Percentiles rank a stretch among this genome's conserved stretches.
These are phyloP conservation scores for Dactylonectria macrodidyma DNA, from an alignment of 2,329 filamentous ascomycete genomes.

Conservation along the genomic window DNA sequence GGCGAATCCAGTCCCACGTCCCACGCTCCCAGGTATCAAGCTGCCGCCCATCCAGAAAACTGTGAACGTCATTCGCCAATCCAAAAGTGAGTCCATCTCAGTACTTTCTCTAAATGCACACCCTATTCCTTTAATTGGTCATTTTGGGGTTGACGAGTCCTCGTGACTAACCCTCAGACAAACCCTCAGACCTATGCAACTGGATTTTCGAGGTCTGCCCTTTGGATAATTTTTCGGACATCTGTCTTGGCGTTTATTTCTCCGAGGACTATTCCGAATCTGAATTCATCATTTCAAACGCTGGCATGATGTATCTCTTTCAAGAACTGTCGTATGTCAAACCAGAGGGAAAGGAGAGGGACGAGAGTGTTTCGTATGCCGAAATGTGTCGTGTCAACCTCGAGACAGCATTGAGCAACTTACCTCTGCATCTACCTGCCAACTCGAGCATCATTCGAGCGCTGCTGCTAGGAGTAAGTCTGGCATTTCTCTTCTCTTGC, in stretches of 20 bases:
- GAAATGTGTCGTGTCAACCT: slow-evolving; percentile 48
- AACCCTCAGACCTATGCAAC: slow-evolving; percentile 42
- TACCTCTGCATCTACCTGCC: slow-evolving; percentile 52
- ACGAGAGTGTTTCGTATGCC: slow-evolving; percentile 44
- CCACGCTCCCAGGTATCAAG: slow-evolving; percentile 36
- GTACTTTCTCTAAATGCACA: background rate
- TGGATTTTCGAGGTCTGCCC: slow-evolving; percentile 52
- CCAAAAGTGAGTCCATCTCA: slow-evolving; percentile 37
- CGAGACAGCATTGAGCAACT: slow-evolving; percentile 50
- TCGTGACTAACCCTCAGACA: slow-evolving; percentile 13
- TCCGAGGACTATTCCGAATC: slow-evolving; percentile 50
- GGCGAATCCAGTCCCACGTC: slow-evolving; percentile 40
- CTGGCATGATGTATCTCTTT: slow-evolving; percentile 51
- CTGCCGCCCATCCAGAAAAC: slow-evolving; percentile 45
- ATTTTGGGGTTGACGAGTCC: slow-evolving; percentile 12
- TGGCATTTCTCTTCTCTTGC: background rate
- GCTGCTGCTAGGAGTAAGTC: slow-evolving; percentile 43
- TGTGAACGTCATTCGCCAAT: slow-evolving; percentile 39
- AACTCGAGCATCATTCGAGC: slow-evolving; percentile 47
- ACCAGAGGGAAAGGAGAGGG: slow-evolving; percentile 41
- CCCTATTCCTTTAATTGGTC: background rate
- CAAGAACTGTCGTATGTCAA: slow-evolving; percentile 38
- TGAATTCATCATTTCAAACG: slow-evolving; percentile 53
- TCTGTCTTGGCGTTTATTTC: slow-evolving; percentile 53
- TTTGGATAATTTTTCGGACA: slow-evolving; percentile 49